Evolutionary conservation across 805 yeast genomes (phyloP).

Genomic region (Sugiyamaella floridensis): DNA sequence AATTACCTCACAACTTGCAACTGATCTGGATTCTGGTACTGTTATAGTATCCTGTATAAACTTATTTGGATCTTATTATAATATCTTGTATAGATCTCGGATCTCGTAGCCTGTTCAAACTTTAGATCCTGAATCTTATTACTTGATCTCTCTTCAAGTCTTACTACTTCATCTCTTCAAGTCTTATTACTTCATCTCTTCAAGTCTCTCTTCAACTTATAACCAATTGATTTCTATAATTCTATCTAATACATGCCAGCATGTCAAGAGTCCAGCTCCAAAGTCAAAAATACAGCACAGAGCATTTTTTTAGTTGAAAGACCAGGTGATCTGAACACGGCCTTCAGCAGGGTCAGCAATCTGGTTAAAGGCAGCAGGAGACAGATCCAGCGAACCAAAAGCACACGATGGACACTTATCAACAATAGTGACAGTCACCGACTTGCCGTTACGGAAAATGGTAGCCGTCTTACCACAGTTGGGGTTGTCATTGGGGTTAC

Average conservation of each 20-base stretch:
- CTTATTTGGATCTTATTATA: too few relatives aligned
- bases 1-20: too few relatives aligned
- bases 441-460: constrained; percentile 37
- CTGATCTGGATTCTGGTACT: too few relatives aligned
- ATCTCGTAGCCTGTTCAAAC: too few relatives aligned
- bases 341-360: constrained; percentile 49
- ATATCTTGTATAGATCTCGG: too few relatives aligned
- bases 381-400: constrained; percentile 46
- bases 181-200: too few relatives aligned
- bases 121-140: too few relatives aligned
- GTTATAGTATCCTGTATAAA: too few relatives aligned
- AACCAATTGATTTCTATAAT: not conserved
- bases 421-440: constrained; percentile 49
- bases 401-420: constrained; percentile 54
- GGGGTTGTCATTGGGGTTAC: constrained; percentile 18
- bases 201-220: not conserved
- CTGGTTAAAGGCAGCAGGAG: constrained; percentile 49
- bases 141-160: too few relatives aligned
- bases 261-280: not conserved
- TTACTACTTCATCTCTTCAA: too few relatives aligned
- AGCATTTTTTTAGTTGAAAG: not conserved
- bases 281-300: not conserved
- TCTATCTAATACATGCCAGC: not conserved
- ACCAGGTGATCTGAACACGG: constrained; percentile 49
- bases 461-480: constrained; percentile 12